Base-by-base conservation (phyloP, 257 asterid genomes). In the Phtheirospermum japonicum region DNA sequence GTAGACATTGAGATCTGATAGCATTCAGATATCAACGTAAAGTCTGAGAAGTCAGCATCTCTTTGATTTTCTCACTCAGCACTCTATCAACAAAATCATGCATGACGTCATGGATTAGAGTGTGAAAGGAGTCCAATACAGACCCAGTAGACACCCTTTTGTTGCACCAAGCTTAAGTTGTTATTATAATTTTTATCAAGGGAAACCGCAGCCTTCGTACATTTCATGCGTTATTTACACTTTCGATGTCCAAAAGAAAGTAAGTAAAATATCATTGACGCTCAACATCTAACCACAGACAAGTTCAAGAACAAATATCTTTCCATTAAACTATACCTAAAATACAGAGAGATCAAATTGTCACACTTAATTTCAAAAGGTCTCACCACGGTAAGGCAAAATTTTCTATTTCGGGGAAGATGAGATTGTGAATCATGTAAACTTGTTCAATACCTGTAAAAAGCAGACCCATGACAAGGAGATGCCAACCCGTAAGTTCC, bases 381-480 rank as follows among this genome's bases (percentile, higher is more conserved):
- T 61, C 60, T 62, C 68, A 61, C 49, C 10, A 17, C 1, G 19
- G 59, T 2, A 33, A 48, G 18, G 37, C 11, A 65, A 30, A 20
- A 26, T 45, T 67, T 68, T 62, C 48, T 63, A 30, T 56, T 32
- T 50, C 10, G 39, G 45, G 31, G 54, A 63, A 40, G 18, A 67
- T 19, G 55, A 49, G 42, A 65, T 16, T 9, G n/a, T n/a, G 34
- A 54, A 51, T 55, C 64, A 56, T 56, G 59, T 45, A 31, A 31
- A 16, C 39, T 60, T 56, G 61, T 48, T 16, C 63, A 54, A 53
- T 78, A 93, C 99, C 97, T 93, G 99, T 73, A 89, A 79, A 79
- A 93, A 85, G 79, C 82, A 89, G 70, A 93, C 94, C 97, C 99
- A 93, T n/a, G 99, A 87, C 79, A 93, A 74, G 68, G 99, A 75